Base-by-base conservation (phyloP, 495 filamentous ascomycete genomes). In the Penicillium waksmanii region DNA sequence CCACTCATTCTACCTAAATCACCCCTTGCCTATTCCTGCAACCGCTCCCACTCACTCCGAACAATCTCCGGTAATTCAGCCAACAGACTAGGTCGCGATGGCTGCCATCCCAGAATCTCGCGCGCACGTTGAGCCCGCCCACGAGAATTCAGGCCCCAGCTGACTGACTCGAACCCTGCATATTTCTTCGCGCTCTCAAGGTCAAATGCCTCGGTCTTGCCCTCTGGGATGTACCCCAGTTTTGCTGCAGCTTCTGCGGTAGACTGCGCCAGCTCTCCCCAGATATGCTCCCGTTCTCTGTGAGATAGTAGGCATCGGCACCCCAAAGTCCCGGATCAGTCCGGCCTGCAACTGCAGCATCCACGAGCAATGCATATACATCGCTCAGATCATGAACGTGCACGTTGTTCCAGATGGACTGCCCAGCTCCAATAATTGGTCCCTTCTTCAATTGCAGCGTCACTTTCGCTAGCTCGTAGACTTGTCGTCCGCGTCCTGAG, bases 211-310 rank as follows among this genome's bases (percentile, higher is more conserved):
- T 72, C 60, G 5, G 86, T 77, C 48, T 78, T 78, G 0, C 81
- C 74, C 33, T 79, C 73, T 8, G 84, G 73, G 19, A 92, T 73
- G 44, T 85, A 83, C 0, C 87, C 85, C 67, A 84, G 79, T 61
- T 84, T 80, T 11, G 80, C 68, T 6, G 85, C 86, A 64, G 79
- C 79, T 31, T 82, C 71, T 2, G 82, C 88, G 51, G 92, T 76
- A 34, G 69, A 61, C 55, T 73, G 71, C 3, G 86, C 72, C 19
- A 92, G 57, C 3, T 90, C 81, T 12, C 83, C 85, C 89, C 88
- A 94, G 47, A 72, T 69, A 66, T 89, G 85, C 65, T 86, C 76
- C 85, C 89, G 61, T 86, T 87, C 72, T 90, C 86, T 25, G 80
- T 76, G 56, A 92, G 84, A 71, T 87, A 93, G 72, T 94, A 93